A percentile compares a stretch with the other conserved stretches of the same genome.
phyloP scores from a whole-genome alignment of 169 alveolate species.

The Fabrea salina region DNA sequence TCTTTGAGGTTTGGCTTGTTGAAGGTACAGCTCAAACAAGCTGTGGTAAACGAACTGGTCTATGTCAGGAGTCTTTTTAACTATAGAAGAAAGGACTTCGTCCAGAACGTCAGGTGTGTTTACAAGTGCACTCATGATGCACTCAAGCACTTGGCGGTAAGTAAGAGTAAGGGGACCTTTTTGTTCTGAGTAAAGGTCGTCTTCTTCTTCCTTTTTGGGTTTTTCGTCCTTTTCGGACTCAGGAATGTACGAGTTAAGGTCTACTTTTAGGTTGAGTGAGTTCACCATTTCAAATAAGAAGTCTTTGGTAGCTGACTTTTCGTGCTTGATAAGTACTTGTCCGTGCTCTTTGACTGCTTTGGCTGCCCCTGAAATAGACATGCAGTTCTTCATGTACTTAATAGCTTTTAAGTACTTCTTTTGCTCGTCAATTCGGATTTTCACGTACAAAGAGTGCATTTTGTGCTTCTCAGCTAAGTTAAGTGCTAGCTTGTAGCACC shows the following conservation, averaged over 20 bases:
- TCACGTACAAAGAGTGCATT: constrained; percentile 27
- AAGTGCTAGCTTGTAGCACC: constrained; percentile 37
- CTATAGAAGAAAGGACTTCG: background rate
- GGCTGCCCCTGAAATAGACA: background rate
- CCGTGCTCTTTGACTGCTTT: constrained; percentile 41
- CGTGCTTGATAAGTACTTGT: constrained; percentile 36
- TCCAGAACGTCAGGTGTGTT: background rate
- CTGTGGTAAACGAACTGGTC: constrained; percentile 28
- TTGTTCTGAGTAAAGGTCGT: background rate
- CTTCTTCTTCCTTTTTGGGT: background rate
- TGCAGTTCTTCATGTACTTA: constrained; percentile 32
- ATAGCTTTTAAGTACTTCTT: constrained; percentile 36
- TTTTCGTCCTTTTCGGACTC: constrained; percentile 6
- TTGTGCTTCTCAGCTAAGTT: constrained; percentile 36
- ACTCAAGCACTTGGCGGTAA: background rate
- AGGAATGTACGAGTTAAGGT: background rate
- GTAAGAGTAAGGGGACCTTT: background rate
- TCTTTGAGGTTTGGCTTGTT: constrained; percentile 4
- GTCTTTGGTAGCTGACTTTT: constrained; percentile 7
- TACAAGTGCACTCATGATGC: background rate
- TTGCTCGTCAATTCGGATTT: constrained; percentile 37
- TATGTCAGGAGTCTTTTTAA: constrained; percentile 18
- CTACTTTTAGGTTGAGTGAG: background rate
- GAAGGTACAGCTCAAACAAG: constrained; percentile 17
- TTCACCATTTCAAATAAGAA: background rate